These are phyloP conservation scores for Auxenochlorella protothecoides DNA, from an alignment of 139 green algal genomes.

Conservation along the genomic window DNA sequence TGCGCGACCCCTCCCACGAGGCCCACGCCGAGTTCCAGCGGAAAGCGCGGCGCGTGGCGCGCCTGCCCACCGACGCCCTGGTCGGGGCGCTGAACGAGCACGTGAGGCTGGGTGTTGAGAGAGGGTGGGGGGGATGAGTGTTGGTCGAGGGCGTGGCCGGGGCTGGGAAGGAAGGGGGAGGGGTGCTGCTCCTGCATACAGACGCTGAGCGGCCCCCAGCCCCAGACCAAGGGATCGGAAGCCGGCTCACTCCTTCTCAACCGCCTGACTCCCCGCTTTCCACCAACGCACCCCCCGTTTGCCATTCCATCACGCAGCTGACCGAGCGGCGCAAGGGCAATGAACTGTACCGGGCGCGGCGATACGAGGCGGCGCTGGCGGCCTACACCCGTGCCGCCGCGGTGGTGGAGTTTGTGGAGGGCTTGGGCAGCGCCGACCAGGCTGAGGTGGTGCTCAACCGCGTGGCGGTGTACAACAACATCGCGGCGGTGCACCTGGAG, in stretches of 20 bases:
- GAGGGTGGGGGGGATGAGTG: neutral
- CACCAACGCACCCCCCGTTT: neutral
- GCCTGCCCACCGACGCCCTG: slow-evolving; percentile 46
- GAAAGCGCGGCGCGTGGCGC: slow-evolving; percentile 13
- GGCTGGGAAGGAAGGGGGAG: neutral
- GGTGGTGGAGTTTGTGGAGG: slow-evolving; percentile 41
- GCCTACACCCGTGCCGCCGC: slow-evolving; percentile 42
- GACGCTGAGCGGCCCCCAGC: too few relatives aligned
- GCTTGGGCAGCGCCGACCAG: slow-evolving; percentile 31
- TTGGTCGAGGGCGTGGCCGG: neutral
- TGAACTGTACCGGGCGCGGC: slow-evolving; percentile 20
- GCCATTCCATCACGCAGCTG: slow-evolving; percentile 23
- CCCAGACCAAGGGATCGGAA: too few relatives aligned
- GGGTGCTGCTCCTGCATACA: too few relatives aligned
- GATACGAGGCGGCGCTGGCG: slow-evolving; percentile 29
- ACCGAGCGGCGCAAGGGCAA: slow-evolving; percentile 46
- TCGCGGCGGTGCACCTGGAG: slow-evolving; percentile 43
- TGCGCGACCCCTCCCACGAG: slow-evolving; percentile 20
- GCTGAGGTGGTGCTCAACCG: slow-evolving; percentile 40
- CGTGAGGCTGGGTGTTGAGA: slow-evolving; percentile 13
- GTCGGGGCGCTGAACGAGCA: slow-evolving; percentile 64
- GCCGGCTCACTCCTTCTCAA: too few relatives aligned
- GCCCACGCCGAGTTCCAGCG: slow-evolving; percentile 23
- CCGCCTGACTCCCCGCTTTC: too few relatives aligned
- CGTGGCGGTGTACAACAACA: slow-evolving; percentile 40